A percentile compares a stretch with the other conserved stretches of the same genome.
Conservation (phyloP, 1,284 basidiomycete genomes). For the Sporisorium reilianum region DNA sequence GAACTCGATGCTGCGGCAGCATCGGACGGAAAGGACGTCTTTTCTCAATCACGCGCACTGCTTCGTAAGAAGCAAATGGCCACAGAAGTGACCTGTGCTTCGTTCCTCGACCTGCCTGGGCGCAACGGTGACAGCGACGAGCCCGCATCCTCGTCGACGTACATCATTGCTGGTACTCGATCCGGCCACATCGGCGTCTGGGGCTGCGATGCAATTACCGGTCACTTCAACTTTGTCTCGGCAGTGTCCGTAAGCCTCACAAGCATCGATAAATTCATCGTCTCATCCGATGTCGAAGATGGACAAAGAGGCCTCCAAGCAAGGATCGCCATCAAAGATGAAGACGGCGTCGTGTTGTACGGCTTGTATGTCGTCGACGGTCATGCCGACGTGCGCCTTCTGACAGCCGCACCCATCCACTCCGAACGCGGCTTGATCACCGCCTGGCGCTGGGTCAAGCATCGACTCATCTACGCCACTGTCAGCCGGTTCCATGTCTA, state of each 20-base stretch:
- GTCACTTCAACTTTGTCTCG: conserved; percentile 27
- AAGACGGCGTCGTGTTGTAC: conserved; percentile 18
- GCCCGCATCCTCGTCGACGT: not conserved
- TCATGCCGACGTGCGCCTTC: conserved; percentile 3
- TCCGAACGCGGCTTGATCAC: conserved; percentile 21
- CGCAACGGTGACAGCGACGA: not conserved
- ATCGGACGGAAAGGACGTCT: conserved; percentile 9
- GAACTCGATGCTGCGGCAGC: conserved; percentile 1
- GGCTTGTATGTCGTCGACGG: conserved; percentile 10
- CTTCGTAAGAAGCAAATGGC: conserved; percentile 33
- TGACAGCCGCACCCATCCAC: conserved; percentile 1
- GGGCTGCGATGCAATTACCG: conserved; percentile 22
- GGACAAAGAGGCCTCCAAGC: conserved; percentile 1
- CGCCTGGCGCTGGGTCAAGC: conserved; percentile 23
- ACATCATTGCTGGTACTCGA: conserved; percentile 30
- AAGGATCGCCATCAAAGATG: conserved; percentile 31
- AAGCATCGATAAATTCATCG: conserved; percentile 20
- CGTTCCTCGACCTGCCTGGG: conserved; percentile 9
- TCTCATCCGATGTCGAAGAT: conserved; percentile 6
- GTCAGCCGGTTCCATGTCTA: conserved; percentile 22
- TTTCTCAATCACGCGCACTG: conserved; percentile 23
- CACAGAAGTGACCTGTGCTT: conserved; percentile 26
- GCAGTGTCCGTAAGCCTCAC: conserved; percentile 24
- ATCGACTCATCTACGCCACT: conserved; percentile 32
- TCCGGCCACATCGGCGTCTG: conserved; percentile 40